Base-by-base conservation (phyloP, 208 protist species). In the Balamuthia mandrillaris region DNA sequence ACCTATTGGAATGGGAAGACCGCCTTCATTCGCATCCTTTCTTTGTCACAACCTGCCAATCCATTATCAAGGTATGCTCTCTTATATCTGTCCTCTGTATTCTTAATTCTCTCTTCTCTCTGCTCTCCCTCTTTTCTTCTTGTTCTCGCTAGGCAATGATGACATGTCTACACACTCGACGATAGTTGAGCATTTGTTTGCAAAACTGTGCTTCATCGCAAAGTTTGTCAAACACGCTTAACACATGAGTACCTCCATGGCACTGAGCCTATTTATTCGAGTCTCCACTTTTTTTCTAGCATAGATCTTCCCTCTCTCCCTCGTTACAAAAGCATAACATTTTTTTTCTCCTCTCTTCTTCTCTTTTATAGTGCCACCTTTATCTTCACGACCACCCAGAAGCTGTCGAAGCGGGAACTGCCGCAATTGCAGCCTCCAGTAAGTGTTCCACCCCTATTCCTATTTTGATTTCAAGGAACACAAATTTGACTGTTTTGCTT, bases 1-100 rank as follows among this genome's bases (percentile, higher is more conserved):
- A 95, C 85, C 89, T 97, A 21, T 86, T 98, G 16, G 18, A 39
- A 3, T 41, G 66, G 44, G 78, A 87, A 60, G 82, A 86, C 27
- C n/a, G 52, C 47, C 9, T 81, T 29, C 54, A 66, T 37, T 58
- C 39, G 27, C 82, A 86, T 41, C 29, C 45, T 14, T 79, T 65
- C 82, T 86, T 42, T 47, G 39, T 33, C 39, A 27, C 18, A 4
- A 56, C 66, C 3, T 44, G 66, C 24, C 27, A 29, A 45, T 47
- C 21, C 33, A 29, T 81, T 1, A 35, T 81, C 51, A 37, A 81
- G 51, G 72, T 61, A 39, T 12, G 47, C 47, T n/a, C 47, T n/a
- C 47, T 10, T 52, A 18, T 18, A 52, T 18, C 10, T 18, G 47
- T 52, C 14, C 47, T n/a, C 47, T 52, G 18, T 18, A 52, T 52